These are phyloP conservation scores for Solanum paucissectum DNA, from an alignment of 257 asterid genomes.

Conservation along the genomic window DNA sequence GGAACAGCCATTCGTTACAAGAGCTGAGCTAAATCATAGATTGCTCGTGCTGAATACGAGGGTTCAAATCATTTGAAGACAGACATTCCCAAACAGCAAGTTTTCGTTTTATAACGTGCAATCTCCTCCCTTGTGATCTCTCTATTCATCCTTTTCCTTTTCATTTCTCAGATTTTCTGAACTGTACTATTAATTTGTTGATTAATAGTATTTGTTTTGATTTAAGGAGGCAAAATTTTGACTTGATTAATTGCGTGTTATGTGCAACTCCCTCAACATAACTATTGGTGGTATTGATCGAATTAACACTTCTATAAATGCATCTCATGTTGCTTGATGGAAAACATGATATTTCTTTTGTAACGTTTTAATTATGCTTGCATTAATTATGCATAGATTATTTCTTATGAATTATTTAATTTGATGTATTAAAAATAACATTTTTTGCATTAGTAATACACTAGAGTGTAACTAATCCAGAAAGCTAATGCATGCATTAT, in stretches of 20 bases:
- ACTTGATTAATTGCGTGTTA: neutral
- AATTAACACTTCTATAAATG: neutral
- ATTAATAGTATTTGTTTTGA: too few relatives aligned
- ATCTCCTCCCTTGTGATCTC: neutral
- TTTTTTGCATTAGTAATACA: too few relatives aligned
- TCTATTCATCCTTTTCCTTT: neutral
- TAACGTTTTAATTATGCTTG: neutral
- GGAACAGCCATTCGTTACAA: constrained; percentile 69
- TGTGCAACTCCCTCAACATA: neutral
- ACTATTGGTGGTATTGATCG: neutral
- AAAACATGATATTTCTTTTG: neutral
- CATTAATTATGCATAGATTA: too few relatives aligned
- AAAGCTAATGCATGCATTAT: too few relatives aligned
- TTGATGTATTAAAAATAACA: too few relatives aligned
- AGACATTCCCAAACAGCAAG: neutral
- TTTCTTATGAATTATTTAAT: too few relatives aligned
- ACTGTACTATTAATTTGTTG: neutral
- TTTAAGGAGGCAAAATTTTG: neutral
- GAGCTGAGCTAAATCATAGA: constrained; percentile 18
- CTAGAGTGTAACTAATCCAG: too few relatives aligned
- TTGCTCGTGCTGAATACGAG: neutral
- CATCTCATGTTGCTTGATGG: neutral
- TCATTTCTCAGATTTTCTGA: neutral
- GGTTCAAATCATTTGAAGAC: neutral
- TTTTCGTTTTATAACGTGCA: neutral